These are phyloP conservation scores for Aaosphaeria arxii DNA, from an alignment of 2,329 filamentous ascomycete species.

Conservation along the genomic window DNA sequence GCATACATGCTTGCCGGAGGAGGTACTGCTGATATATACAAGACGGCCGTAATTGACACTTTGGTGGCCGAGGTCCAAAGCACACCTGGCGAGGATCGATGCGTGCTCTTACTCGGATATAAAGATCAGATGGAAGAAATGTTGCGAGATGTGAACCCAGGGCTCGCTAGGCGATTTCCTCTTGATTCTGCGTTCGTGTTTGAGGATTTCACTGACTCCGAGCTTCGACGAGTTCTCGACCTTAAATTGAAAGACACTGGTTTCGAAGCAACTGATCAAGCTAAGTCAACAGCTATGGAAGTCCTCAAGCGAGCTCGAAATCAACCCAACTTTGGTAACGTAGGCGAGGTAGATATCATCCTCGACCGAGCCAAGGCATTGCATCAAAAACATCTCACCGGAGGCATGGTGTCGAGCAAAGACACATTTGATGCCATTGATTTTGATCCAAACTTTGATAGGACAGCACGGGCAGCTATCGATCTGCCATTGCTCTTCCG, in stretches of 20 bases:
- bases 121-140: conserved; percentile 66
- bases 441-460: conserved; percentile 60
- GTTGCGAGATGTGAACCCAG: conserved; percentile 73
- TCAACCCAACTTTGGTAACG: conserved; percentile 68
- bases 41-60: conserved; percentile 67
- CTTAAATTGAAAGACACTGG: conserved; percentile 60
- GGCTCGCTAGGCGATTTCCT: conserved; percentile 64
- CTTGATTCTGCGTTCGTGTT: conserved; percentile 64
- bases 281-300: conserved; percentile 52
- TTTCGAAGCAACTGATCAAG: conserved; percentile 52
- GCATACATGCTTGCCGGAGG: conserved; percentile 61
- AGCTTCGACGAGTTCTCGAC: conserved; percentile 59
- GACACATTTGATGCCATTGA: conserved; percentile 47
- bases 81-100: conserved; percentile 67
- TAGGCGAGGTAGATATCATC: conserved; percentile 70
- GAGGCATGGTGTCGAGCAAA: conserved; percentile 17
- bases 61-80: conserved; percentile 72
- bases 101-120: conserved; percentile 70
- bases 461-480: conserved; percentile 46
- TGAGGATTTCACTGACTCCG: conserved; percentile 61
- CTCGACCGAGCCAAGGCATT: conserved; percentile 55
- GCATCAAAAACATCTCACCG: conserved; percentile 46
- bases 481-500: conserved; percentile 55
- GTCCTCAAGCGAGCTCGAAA: conserved; percentile 62
- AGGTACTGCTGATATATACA: conserved; percentile 49